These are phyloP conservation scores for Petrea volubilis DNA, from an alignment of 257 asterid species.

Conservation along the genomic window DNA sequence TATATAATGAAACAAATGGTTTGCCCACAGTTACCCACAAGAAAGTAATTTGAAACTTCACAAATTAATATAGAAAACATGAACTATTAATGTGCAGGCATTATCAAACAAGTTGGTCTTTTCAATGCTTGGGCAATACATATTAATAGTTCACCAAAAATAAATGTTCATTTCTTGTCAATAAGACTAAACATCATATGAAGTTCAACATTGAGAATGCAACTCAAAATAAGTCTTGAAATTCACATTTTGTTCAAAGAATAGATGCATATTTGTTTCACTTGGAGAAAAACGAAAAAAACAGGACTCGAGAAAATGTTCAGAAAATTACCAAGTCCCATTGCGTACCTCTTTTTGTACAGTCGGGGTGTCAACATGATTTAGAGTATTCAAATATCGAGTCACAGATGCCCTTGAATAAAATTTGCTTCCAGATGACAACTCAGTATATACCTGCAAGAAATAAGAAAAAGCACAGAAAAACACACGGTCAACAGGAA, in stretches of 20 bases:
- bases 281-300: constrained; percentile 18
- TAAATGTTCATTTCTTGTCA: background rate
- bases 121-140: constrained; percentile 1
- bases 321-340: constrained; percentile 19
- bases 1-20: constrained; percentile 2
- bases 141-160: too few relatives aligned
- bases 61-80: background rate
- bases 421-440: constrained; percentile 48
- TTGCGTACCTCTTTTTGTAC: constrained; percentile 32
- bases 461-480: constrained; percentile 4
- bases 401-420: constrained; percentile 56
- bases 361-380: constrained; percentile 16
- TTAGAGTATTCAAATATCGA: constrained; percentile 39
- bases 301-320: background rate
- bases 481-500: background rate
- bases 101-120: background rate
- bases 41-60: background rate
- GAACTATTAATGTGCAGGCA: background rate
- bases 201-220: constrained; percentile 5
- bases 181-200: constrained; percentile 11
- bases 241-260: background rate
- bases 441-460: constrained; percentile 60
- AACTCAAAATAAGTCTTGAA: background rate
- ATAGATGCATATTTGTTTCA: constrained; percentile 7
- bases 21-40: background rate